A percentile compares a stretch with the other conserved stretches of the same genome.
These are phyloP conservation scores for Magnolia changhungtana DNA, from an alignment of 164 flowering plant species.

Conservation along the genomic window DNA sequence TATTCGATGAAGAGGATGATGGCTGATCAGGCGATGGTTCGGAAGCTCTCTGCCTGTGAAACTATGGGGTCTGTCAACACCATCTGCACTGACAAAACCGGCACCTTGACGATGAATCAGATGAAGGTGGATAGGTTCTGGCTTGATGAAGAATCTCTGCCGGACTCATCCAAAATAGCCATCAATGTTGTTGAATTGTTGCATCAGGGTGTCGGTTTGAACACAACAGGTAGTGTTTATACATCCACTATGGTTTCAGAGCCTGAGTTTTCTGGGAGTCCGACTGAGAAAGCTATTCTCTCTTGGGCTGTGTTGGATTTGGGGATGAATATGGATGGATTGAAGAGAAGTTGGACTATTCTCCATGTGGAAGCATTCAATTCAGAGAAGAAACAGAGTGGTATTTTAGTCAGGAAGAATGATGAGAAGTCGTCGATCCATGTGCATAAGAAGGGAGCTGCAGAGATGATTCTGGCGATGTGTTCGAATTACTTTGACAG, in stretches of 20 bases:
- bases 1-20: constrained; percentile 46
- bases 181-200: constrained; percentile 27
- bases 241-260: constrained; percentile 14
- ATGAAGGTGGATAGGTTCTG: constrained; percentile 62
- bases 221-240: constrained; percentile 50
- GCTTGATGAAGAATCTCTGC: constrained; percentile 28
- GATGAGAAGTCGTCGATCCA: constrained; percentile 24
- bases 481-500: constrained; percentile 37
- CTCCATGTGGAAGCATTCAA: constrained; percentile 40
- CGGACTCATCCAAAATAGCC: constrained; percentile 18
- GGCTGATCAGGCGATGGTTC: constrained; percentile 36
- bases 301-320: constrained; percentile 44
- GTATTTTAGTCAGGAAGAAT: constrained; percentile 38
- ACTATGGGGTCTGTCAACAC: constrained; percentile 38
- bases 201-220: constrained; percentile 43
- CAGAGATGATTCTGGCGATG: constrained; percentile 66
- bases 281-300: constrained; percentile 65
- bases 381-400: constrained; percentile 46
- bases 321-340: constrained; percentile 28
- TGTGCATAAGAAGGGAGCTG: constrained; percentile 84
- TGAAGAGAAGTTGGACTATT: constrained; percentile 18
- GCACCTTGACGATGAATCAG: constrained; percentile 48
- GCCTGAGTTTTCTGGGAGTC: constrained; percentile 54
- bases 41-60: constrained; percentile 36
- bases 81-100: constrained; percentile 46